Evolutionary conservation across 2,329 filamentous ascomycete genomes (phyloP).

Genomic region (Aotearoamyces nothofagi): DNA sequence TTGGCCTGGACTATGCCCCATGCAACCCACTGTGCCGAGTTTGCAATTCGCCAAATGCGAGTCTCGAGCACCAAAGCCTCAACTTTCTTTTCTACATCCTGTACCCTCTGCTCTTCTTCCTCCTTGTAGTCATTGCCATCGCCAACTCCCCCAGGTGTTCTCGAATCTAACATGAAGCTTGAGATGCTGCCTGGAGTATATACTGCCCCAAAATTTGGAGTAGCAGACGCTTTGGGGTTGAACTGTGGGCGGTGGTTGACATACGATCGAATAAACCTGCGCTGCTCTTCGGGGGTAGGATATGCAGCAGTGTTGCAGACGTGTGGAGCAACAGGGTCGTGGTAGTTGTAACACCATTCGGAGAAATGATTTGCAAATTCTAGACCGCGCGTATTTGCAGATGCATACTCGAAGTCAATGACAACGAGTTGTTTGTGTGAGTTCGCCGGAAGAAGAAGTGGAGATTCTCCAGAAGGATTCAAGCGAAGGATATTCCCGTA

Average conservation of each 20-base stretch:
- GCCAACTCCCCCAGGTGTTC: constrained; percentile 30
- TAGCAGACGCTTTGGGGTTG: constrained; percentile 28
- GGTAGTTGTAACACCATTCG: constrained; percentile 98
- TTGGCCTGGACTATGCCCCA: constrained; percentile 97
- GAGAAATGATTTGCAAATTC: constrained; percentile 98
- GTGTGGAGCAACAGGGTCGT: constrained; percentile 50
- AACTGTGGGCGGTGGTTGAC: constrained; percentile 64
- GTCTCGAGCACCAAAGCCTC: constrained; percentile 63
- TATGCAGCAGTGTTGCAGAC: constrained; percentile 57
- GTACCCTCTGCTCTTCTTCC: constrained; percentile 45
- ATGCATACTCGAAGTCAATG: constrained; percentile 96
- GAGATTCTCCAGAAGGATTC: constrained; percentile 54
- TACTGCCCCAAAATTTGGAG: constrained; percentile 11
- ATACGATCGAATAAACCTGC: constrained; percentile 74
- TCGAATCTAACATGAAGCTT: constrained; percentile 72
- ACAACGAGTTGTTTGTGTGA: constrained; percentile 93
- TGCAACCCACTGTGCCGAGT: constrained; percentile 81
- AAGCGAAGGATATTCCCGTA: constrained; percentile 90
- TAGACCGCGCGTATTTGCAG: constrained; percentile 68
- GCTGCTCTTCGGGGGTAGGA: constrained; percentile 67
- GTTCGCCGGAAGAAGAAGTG: constrained; percentile 76
- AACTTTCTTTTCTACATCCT: constrained; percentile 51
- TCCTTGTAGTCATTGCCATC: constrained; percentile 23
- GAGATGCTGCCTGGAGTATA: constrained; percentile 1
- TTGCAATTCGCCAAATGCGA: constrained; percentile 72